Base-by-base conservation (phyloP, 116 monocot species). In the Dioscorea cayenensis region DNA sequence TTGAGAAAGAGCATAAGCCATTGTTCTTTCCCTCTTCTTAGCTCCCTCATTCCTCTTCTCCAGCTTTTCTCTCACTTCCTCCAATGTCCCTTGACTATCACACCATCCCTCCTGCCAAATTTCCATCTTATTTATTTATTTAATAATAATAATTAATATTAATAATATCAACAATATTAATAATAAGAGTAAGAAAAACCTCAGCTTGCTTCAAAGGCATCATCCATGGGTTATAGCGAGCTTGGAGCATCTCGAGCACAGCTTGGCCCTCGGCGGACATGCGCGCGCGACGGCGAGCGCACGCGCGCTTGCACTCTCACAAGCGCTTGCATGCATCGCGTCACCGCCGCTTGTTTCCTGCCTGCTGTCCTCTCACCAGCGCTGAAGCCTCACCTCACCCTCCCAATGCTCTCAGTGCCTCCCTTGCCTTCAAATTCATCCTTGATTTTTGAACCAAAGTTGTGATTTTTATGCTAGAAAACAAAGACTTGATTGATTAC, bases 101-200 rank as follows among this genome's bases (percentile, higher is more conserved):
- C 94, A 94, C 90, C 94, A 94, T n/a, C 85, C 79, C 64, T 83
- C 90, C 90, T 93, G 77, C 14, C 79, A 76, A 13, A 8, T 32
- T 32, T 32, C 3, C 4, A 4, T 32, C n/a, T 32, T 32, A 32
- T 32, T 32, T 32, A 25, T 25, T 25, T 25, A 25, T 25, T 25
- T 1, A 49, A 21, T 51, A 14, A 72, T 13, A 65, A 25, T 1
- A 25, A 25, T 25, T 25, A 25, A 25, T 25, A 25, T 25, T 25
- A 67, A 27, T 0, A 36, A 16, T n/a, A 43, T n/a, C 7, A 67
- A 14, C 0, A 4, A 28, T 11, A 4, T 64, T 4, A 25, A 25
- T 64, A 13, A 2, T 28, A 14, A 28, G 28, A 61, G 5, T 20
- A 19, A 64, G 64, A 28, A 12, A 66, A 11, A 92, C 92, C 89